Base-by-base conservation (phyloP, 257 asterid genomes). In the Solanum pinnatisectum region DNA sequence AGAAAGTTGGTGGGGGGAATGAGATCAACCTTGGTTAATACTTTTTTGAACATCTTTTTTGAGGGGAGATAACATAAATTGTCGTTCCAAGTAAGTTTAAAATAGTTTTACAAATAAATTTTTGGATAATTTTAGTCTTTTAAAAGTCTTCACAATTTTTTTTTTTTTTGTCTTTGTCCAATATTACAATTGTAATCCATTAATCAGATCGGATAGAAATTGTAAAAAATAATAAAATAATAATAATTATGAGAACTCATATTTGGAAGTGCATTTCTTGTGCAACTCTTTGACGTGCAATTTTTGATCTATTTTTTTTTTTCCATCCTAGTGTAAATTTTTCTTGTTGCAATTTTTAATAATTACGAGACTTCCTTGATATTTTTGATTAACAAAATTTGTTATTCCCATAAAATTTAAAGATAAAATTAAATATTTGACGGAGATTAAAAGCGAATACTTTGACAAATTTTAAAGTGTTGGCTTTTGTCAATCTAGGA, bases 21-120 rank as follows among this genome's bases (percentile, higher is more conserved):
- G 89, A 87, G 86, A 91, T 92, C 92, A 90, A 89, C 89, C 36
- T 86, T 83, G 94, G 79, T 79, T 73, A 33, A 33, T 63, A 18
- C 10, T 52, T 52, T 4, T 23, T 8, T 23, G 27, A 63, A 63
- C 70, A 4, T 59, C 16, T 49, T 10, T 22, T 63, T 63, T n/a
- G 0, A 63, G 15, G 32, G 71, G 32, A 63, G 32, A 63, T n/a
- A 23, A 63, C 32, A 63, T 63, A 56, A 52, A 52, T 6, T 18
- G 63, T 16, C 22, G 22, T 52, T 52, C n/a, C 63, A 16, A 2
- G n/a, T 18, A 16, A 18, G n/a, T 52, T 52, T 52, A 16, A 46
- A 44, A 44, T 12, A 12, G 16, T 11, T 44, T 44, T 44, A 1
- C 4, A 46, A 49, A 5, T 52, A 52, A 15, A 0, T 5, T 16